Conservation (phyloP, 495 filamentous ascomycete species). For the Thermothielavioides terrestris region DNA sequence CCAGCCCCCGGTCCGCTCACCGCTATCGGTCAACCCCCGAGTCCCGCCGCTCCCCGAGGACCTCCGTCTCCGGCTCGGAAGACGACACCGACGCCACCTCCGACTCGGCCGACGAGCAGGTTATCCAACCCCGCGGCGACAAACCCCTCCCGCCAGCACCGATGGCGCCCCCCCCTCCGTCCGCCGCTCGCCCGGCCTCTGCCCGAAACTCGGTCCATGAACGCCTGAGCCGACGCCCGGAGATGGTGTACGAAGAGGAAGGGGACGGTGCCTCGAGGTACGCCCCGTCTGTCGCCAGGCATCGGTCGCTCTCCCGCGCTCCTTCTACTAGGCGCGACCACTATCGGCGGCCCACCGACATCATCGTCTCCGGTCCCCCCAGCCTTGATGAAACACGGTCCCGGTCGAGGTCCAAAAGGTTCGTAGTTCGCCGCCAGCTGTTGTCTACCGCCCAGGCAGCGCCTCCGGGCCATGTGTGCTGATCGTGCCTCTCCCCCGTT, state of each 20-base stretch:
- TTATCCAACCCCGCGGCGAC: conserved; percentile 8
- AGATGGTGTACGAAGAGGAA: conserved; percentile 19
- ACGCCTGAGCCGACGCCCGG: conserved; percentile 16
- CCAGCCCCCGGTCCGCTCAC: conserved; percentile 34
- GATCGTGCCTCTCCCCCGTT: conserved; percentile 9
- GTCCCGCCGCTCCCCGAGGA: conserved; percentile 30
- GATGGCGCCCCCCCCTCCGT: conserved; percentile 10
- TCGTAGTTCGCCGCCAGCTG: conserved; percentile 1
- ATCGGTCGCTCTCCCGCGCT: conserved; percentile 16
- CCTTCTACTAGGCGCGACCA: conserved; percentile 12
- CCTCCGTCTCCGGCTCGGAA: conserved; percentile 34
- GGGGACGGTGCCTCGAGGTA: conserved; percentile 13
- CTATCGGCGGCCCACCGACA: conserved; percentile 24
- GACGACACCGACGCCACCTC: conserved; percentile 30
- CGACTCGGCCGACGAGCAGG: conserved; percentile 30
- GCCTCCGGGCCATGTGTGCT: conserved; percentile 4
- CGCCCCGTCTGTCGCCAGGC: conserved; percentile 11
- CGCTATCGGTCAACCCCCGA: conserved; percentile 33
- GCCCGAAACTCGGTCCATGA: conserved; percentile 17
- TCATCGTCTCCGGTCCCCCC: conserved; percentile 17
- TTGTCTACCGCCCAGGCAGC: background rate
- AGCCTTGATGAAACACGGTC: conserved; percentile 27
- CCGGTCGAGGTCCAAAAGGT: conserved; percentile 33
- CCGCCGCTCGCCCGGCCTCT: conserved; percentile 6
- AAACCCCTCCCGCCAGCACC: conserved; percentile 10